Base-by-base conservation (phyloP, 768 basidiomycete genomes). In the Amanita fuliginea region DNA sequence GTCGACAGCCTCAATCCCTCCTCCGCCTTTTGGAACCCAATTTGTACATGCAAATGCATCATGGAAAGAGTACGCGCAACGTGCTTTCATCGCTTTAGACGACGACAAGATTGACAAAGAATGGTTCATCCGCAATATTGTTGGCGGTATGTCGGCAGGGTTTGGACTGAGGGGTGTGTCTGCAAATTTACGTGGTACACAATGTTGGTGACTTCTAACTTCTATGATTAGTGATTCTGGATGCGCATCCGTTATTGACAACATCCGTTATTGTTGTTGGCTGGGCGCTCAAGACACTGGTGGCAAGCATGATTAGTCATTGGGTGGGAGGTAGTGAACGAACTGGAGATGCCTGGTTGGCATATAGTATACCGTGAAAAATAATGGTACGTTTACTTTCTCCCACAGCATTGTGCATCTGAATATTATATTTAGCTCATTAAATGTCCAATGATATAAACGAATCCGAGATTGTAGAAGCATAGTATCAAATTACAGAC, bases 61-160 rank as follows among this genome's bases (percentile, higher is more conserved):
- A n/a, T 56, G 68, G 41, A 60, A 64, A 43, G 65, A 67, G 13
- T 57, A 71, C 52, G 39, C 76, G 19, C 52, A 64, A 6, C 46
- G 59, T n/a, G 69, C 71, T 2, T 69, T 83, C 40, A 68, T 76
- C 51, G 56, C 83, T 2, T 69, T 88, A 46, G 82, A 85, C 54
- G 86, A 88, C 45, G 81, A 83, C 53, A 77, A 75, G 26, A 64
- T 91, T 1, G 86, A 91, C 60, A 76, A 85, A 6, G 86, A 85
- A 58, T 92, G 89, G 89, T 68, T 89, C 5, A 79, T 91, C 3
- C 73, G 89, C 21, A 91, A 92, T 55, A 70, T 90, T 8, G 68
- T 92, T 1, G 89, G 89, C 9, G 89, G 89, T 0, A 82, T 92
- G 78, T 83, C 87, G 9, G 83, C 88, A 28, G 89, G 89, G 1